These are phyloP conservation scores for Paecilomyces niveus DNA, from an alignment of 2,329 filamentous ascomycete species.

Conservation along the genomic window DNA sequence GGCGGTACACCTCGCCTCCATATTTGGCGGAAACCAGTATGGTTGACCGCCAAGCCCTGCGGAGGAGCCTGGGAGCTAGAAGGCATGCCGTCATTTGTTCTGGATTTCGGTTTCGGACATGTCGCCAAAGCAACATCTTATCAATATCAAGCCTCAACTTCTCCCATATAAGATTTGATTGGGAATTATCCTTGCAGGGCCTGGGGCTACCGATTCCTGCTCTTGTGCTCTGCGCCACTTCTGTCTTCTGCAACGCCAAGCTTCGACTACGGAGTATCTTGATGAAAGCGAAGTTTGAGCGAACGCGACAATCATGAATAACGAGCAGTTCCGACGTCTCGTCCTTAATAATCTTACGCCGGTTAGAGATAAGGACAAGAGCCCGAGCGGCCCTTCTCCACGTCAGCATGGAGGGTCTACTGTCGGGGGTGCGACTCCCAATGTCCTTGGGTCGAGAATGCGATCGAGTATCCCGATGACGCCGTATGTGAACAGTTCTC, in stretches of 20 bases:
- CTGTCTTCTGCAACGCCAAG: no score
- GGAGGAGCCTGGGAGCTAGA: no score
- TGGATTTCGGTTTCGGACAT: not conserved
- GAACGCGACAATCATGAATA: constrained; percentile 64
- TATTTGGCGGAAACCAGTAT: no score
- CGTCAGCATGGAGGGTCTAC: constrained; percentile 5
- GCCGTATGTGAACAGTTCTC: constrained; percentile 52
- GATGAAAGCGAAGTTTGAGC: not conserved
- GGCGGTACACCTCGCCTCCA: no score
- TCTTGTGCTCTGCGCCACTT: no score
- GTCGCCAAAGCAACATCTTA: not conserved
- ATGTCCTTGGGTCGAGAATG: constrained; percentile 67
- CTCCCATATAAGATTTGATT: not conserved
- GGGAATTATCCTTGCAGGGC: not conserved
- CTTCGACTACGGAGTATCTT: not conserved
- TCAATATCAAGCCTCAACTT: not conserved
- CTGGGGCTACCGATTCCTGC: not conserved
- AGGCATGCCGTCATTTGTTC: not conserved
- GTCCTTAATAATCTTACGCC: constrained; percentile 49
- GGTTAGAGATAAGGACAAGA: not conserved
- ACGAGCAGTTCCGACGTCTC: constrained; percentile 84
- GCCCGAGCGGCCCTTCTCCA: not conserved
- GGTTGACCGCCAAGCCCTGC: not conserved
- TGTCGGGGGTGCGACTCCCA: constrained; percentile 41
- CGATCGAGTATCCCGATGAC: constrained; percentile 88